phyloP scores from a whole-genome alignment of 352 stramenopile species.

The Aphanomyces euteiches region DNA sequence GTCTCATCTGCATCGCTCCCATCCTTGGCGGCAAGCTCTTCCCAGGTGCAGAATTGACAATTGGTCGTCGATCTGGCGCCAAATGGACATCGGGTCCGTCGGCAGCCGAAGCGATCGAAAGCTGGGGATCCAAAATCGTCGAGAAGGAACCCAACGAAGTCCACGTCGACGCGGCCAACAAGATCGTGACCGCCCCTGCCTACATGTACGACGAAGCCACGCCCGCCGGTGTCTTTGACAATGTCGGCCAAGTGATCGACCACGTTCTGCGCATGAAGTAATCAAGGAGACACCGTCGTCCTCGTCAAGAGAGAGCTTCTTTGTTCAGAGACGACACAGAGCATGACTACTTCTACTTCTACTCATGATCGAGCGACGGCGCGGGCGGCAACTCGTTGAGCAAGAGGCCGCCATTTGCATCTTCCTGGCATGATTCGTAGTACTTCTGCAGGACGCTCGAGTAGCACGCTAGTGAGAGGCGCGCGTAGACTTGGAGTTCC shows the following conservation, averaged over 20 bases:
- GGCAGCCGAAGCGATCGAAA: slow-evolving; percentile 32
- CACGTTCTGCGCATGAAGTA: slow-evolving; percentile 31
- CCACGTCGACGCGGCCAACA: slow-evolving; percentile 27
- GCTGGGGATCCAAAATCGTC: slow-evolving; percentile 34
- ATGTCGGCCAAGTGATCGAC: slow-evolving; percentile 36
- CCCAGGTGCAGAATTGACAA: slow-evolving; percentile 34
- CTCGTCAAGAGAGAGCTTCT: background rate
- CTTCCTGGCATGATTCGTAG: slow-evolving; percentile 34
- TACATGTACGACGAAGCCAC: slow-evolving; percentile 37
- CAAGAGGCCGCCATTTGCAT: background rate
- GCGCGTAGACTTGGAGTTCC: slow-evolving; percentile 55
- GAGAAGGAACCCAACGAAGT: slow-evolving; percentile 31
- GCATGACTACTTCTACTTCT: background rate
- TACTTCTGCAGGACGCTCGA: slow-evolving; percentile 65
- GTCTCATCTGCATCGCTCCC: slow-evolving; percentile 40
- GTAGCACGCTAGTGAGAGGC: slow-evolving; percentile 56
- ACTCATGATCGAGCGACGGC: background rate
- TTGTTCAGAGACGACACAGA: background rate
- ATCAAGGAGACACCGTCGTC: background rate
- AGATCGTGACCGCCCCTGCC: slow-evolving; percentile 37
- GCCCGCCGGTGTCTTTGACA: slow-evolving; percentile 35
- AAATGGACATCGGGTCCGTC: slow-evolving; percentile 33
- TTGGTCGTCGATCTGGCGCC: slow-evolving; percentile 32
- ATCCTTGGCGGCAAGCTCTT: slow-evolving; percentile 36
- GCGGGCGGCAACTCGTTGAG: background rate